Percentiles rank a stretch among this genome's conserved stretches.
Conservation (phyloP, 2,329 filamentous ascomycete species). For the Trichoderma breve region DNA sequence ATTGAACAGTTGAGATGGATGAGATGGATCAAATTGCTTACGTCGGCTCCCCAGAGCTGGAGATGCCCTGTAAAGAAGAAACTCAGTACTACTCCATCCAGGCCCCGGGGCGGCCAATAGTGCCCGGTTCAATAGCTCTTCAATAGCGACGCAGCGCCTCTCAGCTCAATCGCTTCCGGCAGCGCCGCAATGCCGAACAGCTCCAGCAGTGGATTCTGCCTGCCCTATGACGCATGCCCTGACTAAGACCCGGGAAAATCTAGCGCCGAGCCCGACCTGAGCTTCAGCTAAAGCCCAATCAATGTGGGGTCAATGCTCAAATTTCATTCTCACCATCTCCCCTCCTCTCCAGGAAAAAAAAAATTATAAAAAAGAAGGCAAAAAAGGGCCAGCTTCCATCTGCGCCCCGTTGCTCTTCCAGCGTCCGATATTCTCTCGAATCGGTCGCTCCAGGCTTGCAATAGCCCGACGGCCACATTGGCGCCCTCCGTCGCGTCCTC, state of each 20-base stretch:
- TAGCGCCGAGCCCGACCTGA: conserved; percentile 17
- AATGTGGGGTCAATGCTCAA: conserved; percentile 19
- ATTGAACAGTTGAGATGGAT: neutral
- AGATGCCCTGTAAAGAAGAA: conserved; percentile 1
- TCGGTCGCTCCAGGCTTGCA: conserved; percentile 40
- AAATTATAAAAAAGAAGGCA: neutral
- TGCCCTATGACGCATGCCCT: conserved; percentile 20
- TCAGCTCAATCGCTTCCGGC: conserved; percentile 9
- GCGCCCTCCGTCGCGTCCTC: conserved; percentile 38
- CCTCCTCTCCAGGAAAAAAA: conserved; percentile 10
- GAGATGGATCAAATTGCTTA: neutral
- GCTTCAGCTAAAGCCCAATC: conserved; percentile 18
- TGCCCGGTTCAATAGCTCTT: neutral
- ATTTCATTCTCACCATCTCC: conserved; percentile 19
- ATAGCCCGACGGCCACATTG: conserved; percentile 45
- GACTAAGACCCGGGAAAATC: conserved; percentile 16
- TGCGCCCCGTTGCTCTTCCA: conserved; percentile 25
- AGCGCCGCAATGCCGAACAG: conserved; percentile 8
- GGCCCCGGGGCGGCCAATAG: conserved; percentile 2
- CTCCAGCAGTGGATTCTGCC: neutral
- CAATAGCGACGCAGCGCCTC: neutral
- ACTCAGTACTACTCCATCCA: neutral
- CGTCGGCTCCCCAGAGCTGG: neutral
- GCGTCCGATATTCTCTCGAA: conserved; percentile 6
- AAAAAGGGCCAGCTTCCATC: conserved; percentile 25